Base-by-base conservation (phyloP, 1,284 basidiomycete species). In the Hemileia vastatrix region DNA sequence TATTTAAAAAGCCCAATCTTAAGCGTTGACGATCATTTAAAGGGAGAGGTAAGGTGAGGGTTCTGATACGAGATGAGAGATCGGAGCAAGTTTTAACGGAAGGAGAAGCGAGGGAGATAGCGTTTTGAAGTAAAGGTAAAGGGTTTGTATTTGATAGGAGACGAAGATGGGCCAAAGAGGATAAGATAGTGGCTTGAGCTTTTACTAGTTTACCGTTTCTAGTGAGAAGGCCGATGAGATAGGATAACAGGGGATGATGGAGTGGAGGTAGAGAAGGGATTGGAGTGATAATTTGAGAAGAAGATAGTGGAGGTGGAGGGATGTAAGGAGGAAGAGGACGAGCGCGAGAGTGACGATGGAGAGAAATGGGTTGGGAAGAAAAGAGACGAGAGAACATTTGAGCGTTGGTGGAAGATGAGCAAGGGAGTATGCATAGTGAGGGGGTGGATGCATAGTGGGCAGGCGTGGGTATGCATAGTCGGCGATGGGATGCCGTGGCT, bases 221-320 rank as follows among this genome's bases (percentile, higher is more conserved):
- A 44, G 51, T 62, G 21, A 62, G 55, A 40, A 62, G 21, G 0
- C 60, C 60, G 6, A 48, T 55, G 40, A 62, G 48, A 27, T 62
- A 62, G 27, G 36, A 23, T 11, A 62, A 40, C 32, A 62, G 24
- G 4, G 60, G 60, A 27, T 62, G 51, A 15, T 62, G 53, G n/a
- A 55, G 23, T 32, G 60, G 60, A 23, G 60, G 60, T 36, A 62
- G 53, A 43, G 53, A 55, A 13, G 55, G 33, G 15, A 32, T 15
- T 24, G 60, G 60, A 13, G 33, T 40, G 1, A 48, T 47, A 54
- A 55, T 53, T 4, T 52, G 53, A 15, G 53, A 13, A 45, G 51
- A 52, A 15, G 60, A 53, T 44, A 62, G 55, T 1, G 60, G 53
- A 13, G 60, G 60, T 15, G 60, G 60, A n/a, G 60, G 60, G 31